Conservation (phyloP, 179 eudicot species). For the Monotropa hypopitys region DNA sequence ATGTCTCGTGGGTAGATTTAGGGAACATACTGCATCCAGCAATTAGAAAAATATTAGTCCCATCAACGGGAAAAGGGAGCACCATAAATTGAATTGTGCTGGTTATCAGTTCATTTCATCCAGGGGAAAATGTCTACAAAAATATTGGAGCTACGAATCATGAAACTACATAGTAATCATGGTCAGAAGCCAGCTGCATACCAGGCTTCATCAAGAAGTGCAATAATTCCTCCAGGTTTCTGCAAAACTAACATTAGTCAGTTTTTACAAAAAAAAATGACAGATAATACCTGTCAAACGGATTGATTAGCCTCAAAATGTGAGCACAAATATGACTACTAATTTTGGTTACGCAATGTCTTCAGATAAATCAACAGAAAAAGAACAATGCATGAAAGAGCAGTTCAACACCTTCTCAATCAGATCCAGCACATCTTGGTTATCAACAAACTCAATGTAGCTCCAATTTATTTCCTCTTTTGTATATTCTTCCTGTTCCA, state of each 20-base stretch:
- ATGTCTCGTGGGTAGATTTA: conserved; percentile 89
- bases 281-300: neutral
- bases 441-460: conserved; percentile 73
- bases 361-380: neutral
- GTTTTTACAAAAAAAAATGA: neutral
- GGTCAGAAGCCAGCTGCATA: conserved; percentile 18
- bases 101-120: neutral
- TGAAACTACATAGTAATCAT: neutral
- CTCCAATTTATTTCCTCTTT: conserved; percentile 74
- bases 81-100: neutral
- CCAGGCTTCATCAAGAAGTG: conserved; percentile 95
- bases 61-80: neutral
- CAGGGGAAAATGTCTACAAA: neutral
- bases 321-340: too few species aligned
- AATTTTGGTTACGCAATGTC: neutral
- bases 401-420: conserved; percentile 60
- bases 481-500: conserved; percentile 75
- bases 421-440: conserved; percentile 74
- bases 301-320: neutral
- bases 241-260: conserved; percentile 26
- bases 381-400: neutral
- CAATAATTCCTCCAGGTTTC: conserved; percentile 92
- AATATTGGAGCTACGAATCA: neutral
- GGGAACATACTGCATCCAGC: conserved; percentile 99
- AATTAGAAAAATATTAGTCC: conserved; percentile 12